Evolutionary conservation across 2,329 filamentous ascomycete species (phyloP), one percentile per base, ranked within the genome.

Genomic region (Cercospora brassicicola): DNA sequence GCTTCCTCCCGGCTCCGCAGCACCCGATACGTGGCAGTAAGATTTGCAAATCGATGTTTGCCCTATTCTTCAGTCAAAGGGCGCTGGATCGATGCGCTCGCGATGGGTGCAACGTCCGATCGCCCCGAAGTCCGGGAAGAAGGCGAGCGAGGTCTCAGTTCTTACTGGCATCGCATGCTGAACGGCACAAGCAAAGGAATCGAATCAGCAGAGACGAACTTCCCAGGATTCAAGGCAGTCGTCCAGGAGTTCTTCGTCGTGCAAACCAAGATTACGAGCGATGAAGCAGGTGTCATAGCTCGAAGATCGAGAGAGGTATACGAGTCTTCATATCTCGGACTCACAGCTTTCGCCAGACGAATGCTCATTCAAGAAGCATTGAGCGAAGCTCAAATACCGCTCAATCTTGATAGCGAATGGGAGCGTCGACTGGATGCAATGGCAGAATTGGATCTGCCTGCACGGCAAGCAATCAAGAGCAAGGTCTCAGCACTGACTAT

Each of bases 21-120:
- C 74, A 91, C 91, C 36, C 88, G 92, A 7, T 95, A 94, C 79
- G 90, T 92, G 20, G 90, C 90, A 26, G 89, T 95, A 7, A 91
- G 95, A 67, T 97, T 94, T 84, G 92, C 93, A 10, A 98, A 98
- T 76, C 87, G 92, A 61, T 96, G 93, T 75, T 83, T 99, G 4
- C 87, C 90, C 0, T 97, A 93, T 73, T 85, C 85, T 20, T 93
- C 97, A 75, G 85, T 92, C 9, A 84, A 90, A 42, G 95, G 89
- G 28, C 88, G 95, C 59, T 97, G 93, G 92, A 91, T 97, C 57
- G 89, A 97, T 77, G 87, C 98, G 15, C 84, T 97, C 60, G 94
- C 94, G 7, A 83, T 95, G 8, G 88, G 87, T 15, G 89, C 89
- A 11, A 79, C 82, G 2, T 86, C 88, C 61, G 91, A 94, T 76